phyloP scores from a whole-genome alignment of 1,284 basidiomycete genomes.

The Ganoderma boninense region DNA sequence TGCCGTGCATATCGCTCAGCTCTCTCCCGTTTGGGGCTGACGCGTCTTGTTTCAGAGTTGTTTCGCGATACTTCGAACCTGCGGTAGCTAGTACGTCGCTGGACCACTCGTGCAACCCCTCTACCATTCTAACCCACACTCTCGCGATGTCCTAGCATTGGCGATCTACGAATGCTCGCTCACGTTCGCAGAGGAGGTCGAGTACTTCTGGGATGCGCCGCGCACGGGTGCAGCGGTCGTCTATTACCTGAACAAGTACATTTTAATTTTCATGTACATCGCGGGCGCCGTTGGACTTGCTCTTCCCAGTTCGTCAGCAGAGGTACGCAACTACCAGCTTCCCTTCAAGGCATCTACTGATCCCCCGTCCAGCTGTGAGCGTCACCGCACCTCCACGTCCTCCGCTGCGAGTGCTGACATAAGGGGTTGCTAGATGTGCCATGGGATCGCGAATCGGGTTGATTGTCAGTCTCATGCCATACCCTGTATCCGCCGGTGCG shows the following conservation, averaged over 20 bases:
- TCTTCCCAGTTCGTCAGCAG: neutral
- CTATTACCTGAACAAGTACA: slow-evolving; percentile 8
- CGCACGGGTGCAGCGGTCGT: slow-evolving; percentile 2
- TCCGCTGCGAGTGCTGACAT: neutral
- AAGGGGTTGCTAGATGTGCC: neutral
- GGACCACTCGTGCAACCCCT: rapidly evolving
- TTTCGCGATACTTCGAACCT: neutral
- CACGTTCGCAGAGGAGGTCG: slow-evolving; percentile 8
- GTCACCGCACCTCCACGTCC: neutral
- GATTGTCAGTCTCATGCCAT: neutral
- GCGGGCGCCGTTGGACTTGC: neutral
- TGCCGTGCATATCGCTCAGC: neutral
- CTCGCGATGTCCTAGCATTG: neutral
- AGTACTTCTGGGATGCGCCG: slow-evolving; percentile 5
- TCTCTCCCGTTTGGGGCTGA: neutral
- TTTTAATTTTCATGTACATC: neutral
- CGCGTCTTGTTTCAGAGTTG: neutral
- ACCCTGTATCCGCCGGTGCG: neutral
- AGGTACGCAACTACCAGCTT: neutral
- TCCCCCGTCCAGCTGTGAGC: neutral
- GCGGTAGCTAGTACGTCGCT: neutral
- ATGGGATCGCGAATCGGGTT: neutral
- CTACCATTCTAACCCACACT: neutral
- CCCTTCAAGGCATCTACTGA: neutral
- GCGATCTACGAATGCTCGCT: slow-evolving; percentile 11